Conservation (phyloP, 495 filamentous ascomycete genomes). For the Penicillium samsonianum region DNA sequence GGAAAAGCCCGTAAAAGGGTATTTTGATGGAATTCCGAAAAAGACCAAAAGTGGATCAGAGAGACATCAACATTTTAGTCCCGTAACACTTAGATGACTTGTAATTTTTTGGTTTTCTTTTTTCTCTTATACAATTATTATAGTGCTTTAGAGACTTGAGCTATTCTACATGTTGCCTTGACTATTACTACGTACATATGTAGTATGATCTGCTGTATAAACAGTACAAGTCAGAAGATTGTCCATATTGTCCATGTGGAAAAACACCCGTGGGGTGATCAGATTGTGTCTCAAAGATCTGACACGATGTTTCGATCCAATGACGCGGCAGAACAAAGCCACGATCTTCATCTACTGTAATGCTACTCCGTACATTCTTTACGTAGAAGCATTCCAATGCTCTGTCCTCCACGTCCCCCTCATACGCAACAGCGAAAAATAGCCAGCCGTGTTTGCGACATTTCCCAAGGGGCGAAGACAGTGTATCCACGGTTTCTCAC, state of each 20-base stretch:
- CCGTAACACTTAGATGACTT: constrained; percentile 35
- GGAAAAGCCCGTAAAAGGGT: constrained; percentile 15
- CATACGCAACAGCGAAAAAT: neutral
- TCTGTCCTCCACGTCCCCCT: neutral
- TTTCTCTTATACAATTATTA: no score
- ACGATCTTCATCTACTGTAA: constrained; percentile 7
- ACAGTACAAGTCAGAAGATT: neutral
- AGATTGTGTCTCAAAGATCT: constrained; percentile 12
- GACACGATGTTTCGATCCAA: neutral
- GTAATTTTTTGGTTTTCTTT: constrained; percentile 20
- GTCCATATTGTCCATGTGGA: neutral
- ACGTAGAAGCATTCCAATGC: no score
- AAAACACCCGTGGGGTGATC: neutral
- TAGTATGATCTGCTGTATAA: neutral
- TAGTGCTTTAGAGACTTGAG: no score
- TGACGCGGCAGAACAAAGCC: constrained; percentile 12
- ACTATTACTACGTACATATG: neutral
- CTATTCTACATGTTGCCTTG: neutral
- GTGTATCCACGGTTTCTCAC: constrained; percentile 18
- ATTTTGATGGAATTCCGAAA: constrained; percentile 23
- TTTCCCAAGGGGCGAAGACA: constrained; percentile 7
- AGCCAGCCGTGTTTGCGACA: neutral
- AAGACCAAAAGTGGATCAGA: constrained; percentile 35
- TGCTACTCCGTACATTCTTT: neutral
- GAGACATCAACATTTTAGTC: constrained; percentile 28